Evolutionary conservation across 495 filamentous ascomycete species (phyloP).

Genomic region (Aspergillus cristatus): DNA sequence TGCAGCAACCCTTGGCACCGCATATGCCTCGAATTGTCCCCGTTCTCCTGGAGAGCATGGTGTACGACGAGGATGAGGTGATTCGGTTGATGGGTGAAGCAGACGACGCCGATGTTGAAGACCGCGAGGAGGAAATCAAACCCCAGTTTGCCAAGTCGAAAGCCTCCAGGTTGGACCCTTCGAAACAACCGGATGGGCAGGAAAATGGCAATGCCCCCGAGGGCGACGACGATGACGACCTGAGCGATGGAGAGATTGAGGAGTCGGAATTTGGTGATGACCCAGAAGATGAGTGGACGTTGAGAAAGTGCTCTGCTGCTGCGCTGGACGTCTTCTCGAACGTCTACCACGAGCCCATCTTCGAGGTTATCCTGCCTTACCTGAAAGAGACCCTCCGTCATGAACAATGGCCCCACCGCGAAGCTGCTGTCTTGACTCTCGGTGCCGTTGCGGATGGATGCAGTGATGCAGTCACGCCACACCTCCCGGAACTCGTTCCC

Average conservation of each 20-base stretch:
- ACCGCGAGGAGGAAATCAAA: slow-evolving; percentile 84
- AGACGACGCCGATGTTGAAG: slow-evolving; percentile 88
- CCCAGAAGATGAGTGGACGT: slow-evolving; percentile 89
- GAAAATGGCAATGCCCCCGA: slow-evolving; percentile 42
- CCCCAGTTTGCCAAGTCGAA: slow-evolving; percentile 84
- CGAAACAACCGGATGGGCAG: slow-evolving; percentile 33
- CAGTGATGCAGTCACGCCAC: slow-evolving; percentile 78
- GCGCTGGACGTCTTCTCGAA: slow-evolving; percentile 90
- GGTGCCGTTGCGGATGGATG: slow-evolving; percentile 95
- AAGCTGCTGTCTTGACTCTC: slow-evolving; percentile 89
- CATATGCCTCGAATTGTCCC: slow-evolving; percentile 82
- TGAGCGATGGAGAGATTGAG: slow-evolving; percentile 86
- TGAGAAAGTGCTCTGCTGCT: slow-evolving; percentile 95
- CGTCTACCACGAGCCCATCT: slow-evolving; percentile 80
- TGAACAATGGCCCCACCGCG: slow-evolving; percentile 81
- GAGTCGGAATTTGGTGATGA: slow-evolving; percentile 64
- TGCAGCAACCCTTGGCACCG: slow-evolving; percentile 64
- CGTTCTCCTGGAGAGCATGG: slow-evolving; percentile 87
- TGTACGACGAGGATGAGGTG: slow-evolving; percentile 92
- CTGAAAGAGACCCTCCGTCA: slow-evolving; percentile 83
- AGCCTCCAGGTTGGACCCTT: slow-evolving; percentile 33
- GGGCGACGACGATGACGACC: slow-evolving; percentile 54
- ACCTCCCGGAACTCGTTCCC: slow-evolving; percentile 82
- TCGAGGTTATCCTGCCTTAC: slow-evolving; percentile 85
- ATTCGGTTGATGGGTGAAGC: slow-evolving; percentile 69